Base-by-base conservation (phyloP, 371 early-diverging fungal genomes). In the Mucor sp. region DNA sequence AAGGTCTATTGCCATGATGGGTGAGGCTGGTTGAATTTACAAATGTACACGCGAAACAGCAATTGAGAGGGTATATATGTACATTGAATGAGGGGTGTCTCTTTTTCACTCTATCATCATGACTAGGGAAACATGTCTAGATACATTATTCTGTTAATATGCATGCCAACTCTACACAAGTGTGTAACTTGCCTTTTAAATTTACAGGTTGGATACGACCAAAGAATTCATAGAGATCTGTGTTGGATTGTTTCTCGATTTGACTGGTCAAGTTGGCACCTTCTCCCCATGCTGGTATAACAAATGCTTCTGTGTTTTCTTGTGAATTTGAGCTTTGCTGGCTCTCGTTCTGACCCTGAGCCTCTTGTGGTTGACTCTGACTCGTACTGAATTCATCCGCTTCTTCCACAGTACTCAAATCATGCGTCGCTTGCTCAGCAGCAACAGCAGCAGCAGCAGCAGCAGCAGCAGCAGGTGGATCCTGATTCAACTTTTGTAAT, bases 171-270 rank as follows among this genome's bases (percentile, higher is more conserved):
- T 44, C 6, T 19, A 37, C 37, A 37, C 37, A 7, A 11, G 14
- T 8, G 14, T 14, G 1, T 14, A 11, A 27, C 28, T 65, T 44
- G 48, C 65, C 65, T 33, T 43, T 6, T 25, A 65, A 23, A 9
- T 60, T 11, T 12, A 60, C 3, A 37, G 60, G 60, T n/a, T 60
- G 37, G 0, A 59, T 1, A 28, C 53, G n/a, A 15, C 60, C 55
- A 66, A 66, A 66, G 2, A 66, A 60, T 3, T 5, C 25, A 39
- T 66, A 53, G 17, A 60, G 55, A 28, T 66, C 55, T 27, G 50
- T 37, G 4, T 17, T 6, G 2, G 33, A n/a, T 66, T 66, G 66
- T 21, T 15, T 23, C 43, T 53, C 32, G 33, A 66, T 15, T 28
- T 66, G 53, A 9, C 5, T 11, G 15, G 6, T 8, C 37, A 66